phyloP scores from a whole-genome alignment of 768 basidiomycete species.

The Sistotremastrum niveocremeum region DNA sequence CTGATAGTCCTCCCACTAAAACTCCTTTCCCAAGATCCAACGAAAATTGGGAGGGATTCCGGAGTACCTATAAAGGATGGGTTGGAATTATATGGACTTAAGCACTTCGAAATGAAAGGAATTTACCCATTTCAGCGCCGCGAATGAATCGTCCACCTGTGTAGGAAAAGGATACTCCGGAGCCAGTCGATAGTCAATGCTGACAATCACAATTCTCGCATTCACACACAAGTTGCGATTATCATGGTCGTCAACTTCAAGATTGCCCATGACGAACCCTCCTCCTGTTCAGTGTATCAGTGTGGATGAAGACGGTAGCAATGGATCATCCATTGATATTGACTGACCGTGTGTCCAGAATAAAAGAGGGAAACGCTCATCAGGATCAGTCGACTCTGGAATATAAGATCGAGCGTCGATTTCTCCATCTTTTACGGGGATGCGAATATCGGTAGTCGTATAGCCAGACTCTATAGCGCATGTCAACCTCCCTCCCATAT shows the following conservation, averaged over 20 bases:
- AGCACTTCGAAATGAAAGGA: not conserved
- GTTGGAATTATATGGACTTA: not conserved
- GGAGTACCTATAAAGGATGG: constrained; percentile 2
- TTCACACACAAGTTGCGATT: constrained; percentile 6
- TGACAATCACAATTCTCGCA: constrained; percentile 10
- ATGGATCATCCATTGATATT: too few relatives aligned
- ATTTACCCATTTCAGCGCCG: constrained; percentile 15
- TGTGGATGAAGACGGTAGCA: too few relatives aligned
- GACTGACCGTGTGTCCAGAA: constrained; percentile 3
- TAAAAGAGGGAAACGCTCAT: constrained; percentile 2
- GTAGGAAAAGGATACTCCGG: constrained; percentile 15
- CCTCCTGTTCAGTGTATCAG: too few relatives aligned
- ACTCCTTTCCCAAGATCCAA: constrained; percentile 11
- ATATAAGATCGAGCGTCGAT: constrained; percentile 3
- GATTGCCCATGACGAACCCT: not conserved
- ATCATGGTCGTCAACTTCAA: constrained; percentile 9
- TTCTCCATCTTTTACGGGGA: constrained; percentile 5
- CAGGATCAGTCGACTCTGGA: not conserved
- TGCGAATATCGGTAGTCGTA: not conserved
- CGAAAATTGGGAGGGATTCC: constrained; percentile 3
- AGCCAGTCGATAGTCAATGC: constrained; percentile 7
- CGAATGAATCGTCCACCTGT: constrained; percentile 11
- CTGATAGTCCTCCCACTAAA: constrained; percentile 13
- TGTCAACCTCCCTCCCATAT: too few relatives aligned
- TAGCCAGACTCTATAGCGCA: too few relatives aligned